A percentile compares a stretch with the other conserved stretches of the same genome.
Conservation (phyloP, 83 land plant genomes). For the Picea mariana region DNA sequence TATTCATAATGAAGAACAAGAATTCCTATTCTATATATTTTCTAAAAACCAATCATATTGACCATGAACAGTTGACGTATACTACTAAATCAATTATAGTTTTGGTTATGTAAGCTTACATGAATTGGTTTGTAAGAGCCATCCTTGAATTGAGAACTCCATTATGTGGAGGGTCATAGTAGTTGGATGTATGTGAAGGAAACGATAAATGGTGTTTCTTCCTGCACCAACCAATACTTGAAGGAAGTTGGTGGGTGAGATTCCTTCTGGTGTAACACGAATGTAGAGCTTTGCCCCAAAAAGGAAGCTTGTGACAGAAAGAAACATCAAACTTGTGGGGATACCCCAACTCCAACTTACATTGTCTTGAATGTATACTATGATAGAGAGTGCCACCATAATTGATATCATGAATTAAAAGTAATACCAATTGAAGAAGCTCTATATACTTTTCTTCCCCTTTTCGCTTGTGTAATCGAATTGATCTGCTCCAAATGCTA, state of each 20-base stretch:
- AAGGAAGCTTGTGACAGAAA: too few relatives aligned
- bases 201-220: background rate
- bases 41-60: too few relatives aligned
- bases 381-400: slow-evolving; percentile 14
- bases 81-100: background rate
- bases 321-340: slow-evolving; percentile 26
- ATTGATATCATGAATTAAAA: slow-evolving; percentile 22
- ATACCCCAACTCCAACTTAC: slow-evolving; percentile 51
- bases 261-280: too few relatives aligned
- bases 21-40: too few relatives aligned
- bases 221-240: too few relatives aligned
- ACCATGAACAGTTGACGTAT: too few relatives aligned
- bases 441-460: slow-evolving; percentile 13
- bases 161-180: slow-evolving; percentile 42
- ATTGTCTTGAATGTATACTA: slow-evolving; percentile 28
- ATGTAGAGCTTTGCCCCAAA: slow-evolving; percentile 30
- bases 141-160: slow-evolving; percentile 21
- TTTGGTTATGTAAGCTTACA: slow-evolving; percentile 27
- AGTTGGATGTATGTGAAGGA: background rate
- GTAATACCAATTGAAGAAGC: slow-evolving; percentile 28
- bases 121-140: slow-evolving; percentile 32
- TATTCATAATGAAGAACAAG: too few relatives aligned
- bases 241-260: too few relatives aligned
- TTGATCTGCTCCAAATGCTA: slow-evolving; percentile 22
- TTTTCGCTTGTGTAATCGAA: slow-evolving; percentile 10